Conservation (phyloP, 768 basidiomycete species). For the Trametes elegans region DNA sequence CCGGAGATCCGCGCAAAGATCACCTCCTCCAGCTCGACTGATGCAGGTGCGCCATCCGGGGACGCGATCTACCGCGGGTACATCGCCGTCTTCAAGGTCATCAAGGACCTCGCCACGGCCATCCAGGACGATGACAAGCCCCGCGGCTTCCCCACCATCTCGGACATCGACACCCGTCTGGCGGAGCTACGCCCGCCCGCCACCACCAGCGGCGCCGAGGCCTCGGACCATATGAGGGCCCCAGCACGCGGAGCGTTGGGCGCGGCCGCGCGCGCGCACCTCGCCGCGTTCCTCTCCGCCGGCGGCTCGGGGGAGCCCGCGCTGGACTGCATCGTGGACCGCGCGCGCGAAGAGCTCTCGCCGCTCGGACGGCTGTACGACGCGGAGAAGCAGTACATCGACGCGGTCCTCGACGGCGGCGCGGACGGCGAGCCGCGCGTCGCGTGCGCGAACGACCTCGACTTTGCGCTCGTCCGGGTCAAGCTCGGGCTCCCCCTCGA, state of each 20-base stretch:
- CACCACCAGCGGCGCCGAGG: not conserved
- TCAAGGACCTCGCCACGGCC: slow-evolving; percentile 19
- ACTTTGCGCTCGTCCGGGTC: slow-evolving; percentile 29
- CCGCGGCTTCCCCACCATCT: slow-evolving; percentile 18
- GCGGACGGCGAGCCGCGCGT: slow-evolving; percentile 21
- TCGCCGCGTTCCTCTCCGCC: slow-evolving; percentile 23
- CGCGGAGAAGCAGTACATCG: slow-evolving; percentile 22
- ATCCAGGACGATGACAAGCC: not conserved
- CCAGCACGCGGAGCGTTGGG: no score
- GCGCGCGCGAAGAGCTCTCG: slow-evolving; percentile 27
- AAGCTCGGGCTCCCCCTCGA: slow-evolving; percentile 27
- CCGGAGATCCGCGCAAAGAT: slow-evolving; percentile 8
- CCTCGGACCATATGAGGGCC: no score
- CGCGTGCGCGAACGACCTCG: slow-evolving; percentile 32
- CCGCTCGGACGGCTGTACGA: slow-evolving; percentile 27
- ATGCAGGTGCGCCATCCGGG: not conserved
- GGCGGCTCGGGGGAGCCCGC: slow-evolving; percentile 31
- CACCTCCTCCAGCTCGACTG: not conserved
- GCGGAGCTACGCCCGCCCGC: not conserved
- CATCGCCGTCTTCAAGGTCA: slow-evolving; percentile 25
- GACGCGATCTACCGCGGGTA: slow-evolving; percentile 31
- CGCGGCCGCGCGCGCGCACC: slow-evolving; percentile 10
- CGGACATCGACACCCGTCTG: slow-evolving; percentile 11
- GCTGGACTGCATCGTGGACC: slow-evolving; percentile 30
- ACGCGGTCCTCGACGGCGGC: slow-evolving; percentile 6